Base-by-base conservation (phyloP, 306 rosid species). In the Oxytropis ochrocephala region DNA sequence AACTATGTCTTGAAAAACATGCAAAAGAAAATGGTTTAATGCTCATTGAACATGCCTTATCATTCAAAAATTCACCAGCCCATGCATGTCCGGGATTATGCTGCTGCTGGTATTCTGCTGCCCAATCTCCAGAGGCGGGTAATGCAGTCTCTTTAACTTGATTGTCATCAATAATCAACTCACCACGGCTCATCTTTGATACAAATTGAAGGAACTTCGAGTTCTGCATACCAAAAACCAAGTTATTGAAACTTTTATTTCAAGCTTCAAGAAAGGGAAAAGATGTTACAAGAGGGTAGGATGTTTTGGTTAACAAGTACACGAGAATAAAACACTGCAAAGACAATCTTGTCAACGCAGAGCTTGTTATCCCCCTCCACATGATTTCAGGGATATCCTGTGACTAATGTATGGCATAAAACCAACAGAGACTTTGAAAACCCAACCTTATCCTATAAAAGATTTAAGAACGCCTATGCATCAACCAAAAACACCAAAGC, bases 141-240 rank as follows among this genome's bases (percentile, higher is more conserved):
- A 79, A 66, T 14, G 87, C 53, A 67, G 66, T 79, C 63, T 81
- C 87, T 87, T 88, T 93, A 70, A 90, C 91, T 87, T 94, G 99
- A 81, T 91, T 85, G 69, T 87, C 96, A 75, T 94, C 95, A 56
- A 91, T 85, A 77, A 83, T 87, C 69, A 94, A 85, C 75, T 94
- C 99, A 21, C 99, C 99, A 41, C 96, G 94, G 75, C 92, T 94
- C 99, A 94, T 94, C 89, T 91, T 94, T 47, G 99, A 94, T 36
- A 91, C 86, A 84, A 94, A 91, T 87, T 91, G 97, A 77, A 89
- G 91, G 81, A 94, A 94, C 82, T 85, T 91, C 5, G 99, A 94
- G 79, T 94, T 89, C 99, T 94, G 95, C 81, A 70, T 57, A 44
- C 70, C 80, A 72, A 36, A 70, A 65, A 78, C 24, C 73, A 57